Base-by-base conservation (phyloP, 1,284 basidiomycete genomes). In the Stereum hirsutum region DNA sequence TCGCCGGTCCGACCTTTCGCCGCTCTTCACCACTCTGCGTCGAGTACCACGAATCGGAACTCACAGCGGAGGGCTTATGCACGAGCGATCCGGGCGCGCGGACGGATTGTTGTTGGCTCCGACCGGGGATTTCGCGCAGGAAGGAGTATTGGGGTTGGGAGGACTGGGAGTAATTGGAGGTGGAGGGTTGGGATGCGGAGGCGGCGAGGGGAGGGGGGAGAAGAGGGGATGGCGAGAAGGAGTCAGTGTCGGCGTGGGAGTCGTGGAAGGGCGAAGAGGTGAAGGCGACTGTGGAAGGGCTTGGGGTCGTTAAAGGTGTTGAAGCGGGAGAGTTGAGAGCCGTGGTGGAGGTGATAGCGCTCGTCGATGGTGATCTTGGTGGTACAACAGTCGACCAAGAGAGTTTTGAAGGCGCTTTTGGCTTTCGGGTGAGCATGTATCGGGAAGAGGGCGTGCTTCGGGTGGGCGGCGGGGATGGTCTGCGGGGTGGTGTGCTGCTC, bases 1-100 rank as follows among this genome's bases (percentile, higher is more conserved):
- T 55, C 20, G 54, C 49, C n/a, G 58, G 53, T 3, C 55, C 52
- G 6, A 48, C 49, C 19, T 46, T 46, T 41, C 53, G 54, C 20
- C 51, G 50, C 28, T 60, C 57, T 38, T 61, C 62, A 8, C 57
- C 61, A 43, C 58, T 64, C 46, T 54, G 57, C 10, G 51, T 55
- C 17, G 62, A 65, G 43, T 62, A 63, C 24, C 49, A 48, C 8
- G 62, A 64, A n/a, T 46, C 51, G 8, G 58, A 53, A 47, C 60
- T 60, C 35, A 57, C 46, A 6, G 53, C 53, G 2, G 61, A 60
- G 14, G 51, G 49, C 46, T 55, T 56, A 31, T 57, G 57, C n/a
- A 38, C 39, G 11, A 57, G 47, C 15, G n/a, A n/a, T n/a, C n/a
- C n/a, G n/a, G n/a, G n/a, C n/a, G n/a, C n/a, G n/a, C n/a, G 26